phyloP scores from a whole-genome alignment of 352 stramenopile genomes.

The Globisporangium paroecandrum region DNA sequence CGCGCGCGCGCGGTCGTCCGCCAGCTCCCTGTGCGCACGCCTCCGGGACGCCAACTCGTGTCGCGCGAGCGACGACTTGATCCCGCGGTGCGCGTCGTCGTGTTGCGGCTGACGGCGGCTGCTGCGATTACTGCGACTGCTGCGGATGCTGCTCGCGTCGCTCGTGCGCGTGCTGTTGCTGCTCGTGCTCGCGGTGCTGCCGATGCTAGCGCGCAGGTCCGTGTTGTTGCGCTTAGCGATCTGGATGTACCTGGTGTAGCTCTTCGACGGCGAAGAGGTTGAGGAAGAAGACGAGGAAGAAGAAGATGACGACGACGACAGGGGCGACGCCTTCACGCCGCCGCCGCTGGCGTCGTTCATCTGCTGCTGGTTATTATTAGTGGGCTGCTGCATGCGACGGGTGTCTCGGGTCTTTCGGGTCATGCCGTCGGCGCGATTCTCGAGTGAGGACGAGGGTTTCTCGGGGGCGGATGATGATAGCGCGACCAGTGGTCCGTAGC shows the following conservation, averaged over 20 bases:
- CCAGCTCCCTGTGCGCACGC: conserved; percentile 2
- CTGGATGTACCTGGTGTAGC: conserved; percentile 13
- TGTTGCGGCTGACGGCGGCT: neutral
- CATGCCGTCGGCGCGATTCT: conserved; percentile 8
- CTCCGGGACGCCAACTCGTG: conserved; percentile 21
- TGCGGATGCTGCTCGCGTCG: conserved; percentile 11
- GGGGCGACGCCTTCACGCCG: neutral
- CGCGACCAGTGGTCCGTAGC: conserved; percentile 3
- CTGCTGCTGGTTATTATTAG: neutral
- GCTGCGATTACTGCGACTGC: neutral
- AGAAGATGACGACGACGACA: conserved; percentile 3
- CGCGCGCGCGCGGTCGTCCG: conserved; percentile 8
- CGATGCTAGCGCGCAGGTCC: conserved; percentile 14
- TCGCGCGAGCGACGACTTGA: conserved; percentile 14
- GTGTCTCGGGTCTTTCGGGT: neutral
- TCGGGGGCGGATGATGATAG: neutral
- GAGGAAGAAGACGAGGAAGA: neutral
- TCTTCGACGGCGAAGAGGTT: neutral
- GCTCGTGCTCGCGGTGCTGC: conserved; percentile 20
- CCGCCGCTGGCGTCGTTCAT: neutral
- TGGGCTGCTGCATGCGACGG: neutral
- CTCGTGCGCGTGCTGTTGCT: conserved; percentile 19
- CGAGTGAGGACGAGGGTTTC: neutral
- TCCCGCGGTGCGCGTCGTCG: conserved; percentile 7
- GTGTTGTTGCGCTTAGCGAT: conserved; percentile 10